Evolutionary conservation across 202 grass and related monocot genomes (phyloP), one percentile per base, ranked within the genome.

Genomic region (Schoenoplectus triqueter): DNA sequence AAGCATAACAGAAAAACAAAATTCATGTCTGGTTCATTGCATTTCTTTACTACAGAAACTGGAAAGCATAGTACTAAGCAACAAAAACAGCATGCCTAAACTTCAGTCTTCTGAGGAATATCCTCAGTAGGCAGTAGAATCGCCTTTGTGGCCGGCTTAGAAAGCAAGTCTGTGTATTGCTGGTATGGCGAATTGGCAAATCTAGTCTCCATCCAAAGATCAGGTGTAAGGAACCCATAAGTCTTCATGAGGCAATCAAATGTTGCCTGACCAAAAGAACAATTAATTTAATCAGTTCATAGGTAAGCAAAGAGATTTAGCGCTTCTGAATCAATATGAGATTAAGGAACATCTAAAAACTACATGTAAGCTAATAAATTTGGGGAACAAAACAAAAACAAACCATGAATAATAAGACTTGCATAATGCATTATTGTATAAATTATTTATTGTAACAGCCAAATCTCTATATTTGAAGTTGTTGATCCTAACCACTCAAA

Each of bases 191-290:
- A 78, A 86, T 84, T 92, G 22, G 14, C 10, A 20, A 94, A 97
- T 9, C 73, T 89, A 57, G 94, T 94, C 49, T 94, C 85, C 11
- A 2, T 86, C 94, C 94, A 97, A 67, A 94, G 94, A 64, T 97
- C 94, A 42, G 91, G 94, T 9, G 94, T 97, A 5, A 97, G 88
- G 88, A 97, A 97, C 42, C 91, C 94, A 31, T 97, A 97, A 5
- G 94, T 97, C 85, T 92, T 97, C 88, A 90, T 90, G 66, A 97
- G 69, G 76, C 91, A 97, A 20, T 97, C 94, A 0, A 93, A 94
- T 67, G 94, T 97, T 1, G 94, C 94, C 94, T 94, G 70, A 17
- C 85, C 13, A 94, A 0, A 64, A 85, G 8, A 50, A 7, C 44
- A 66, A 44, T 11, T 31, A 74, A 9, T 59, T 5, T 9, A 52